Evolutionary conservation across 352 stramenopile genomes (phyloP).

Genomic region (Pythium dissimile): DNA sequence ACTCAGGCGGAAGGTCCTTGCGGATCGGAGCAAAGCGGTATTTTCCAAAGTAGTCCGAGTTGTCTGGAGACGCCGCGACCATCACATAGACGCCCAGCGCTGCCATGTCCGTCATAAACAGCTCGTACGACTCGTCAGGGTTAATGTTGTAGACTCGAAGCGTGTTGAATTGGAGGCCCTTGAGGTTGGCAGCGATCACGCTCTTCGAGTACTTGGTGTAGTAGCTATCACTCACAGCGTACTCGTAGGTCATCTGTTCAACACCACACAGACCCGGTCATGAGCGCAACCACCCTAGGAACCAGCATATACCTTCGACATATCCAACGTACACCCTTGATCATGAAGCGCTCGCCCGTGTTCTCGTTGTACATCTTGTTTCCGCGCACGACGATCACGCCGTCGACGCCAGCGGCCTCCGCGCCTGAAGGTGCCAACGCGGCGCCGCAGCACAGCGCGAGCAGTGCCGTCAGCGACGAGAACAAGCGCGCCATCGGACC

Average conservation of each 20-base stretch:
- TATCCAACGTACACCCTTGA: slow-evolving; percentile 62
- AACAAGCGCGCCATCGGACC: slow-evolving; percentile 9
- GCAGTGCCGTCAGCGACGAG: slow-evolving; percentile 10
- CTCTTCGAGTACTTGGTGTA: slow-evolving; percentile 84
- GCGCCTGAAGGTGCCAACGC: not conserved
- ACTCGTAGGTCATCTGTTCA: slow-evolving; percentile 80
- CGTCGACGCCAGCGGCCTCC: slow-evolving; percentile 7
- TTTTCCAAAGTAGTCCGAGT: slow-evolving; percentile 82
- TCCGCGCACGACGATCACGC: slow-evolving; percentile 62
- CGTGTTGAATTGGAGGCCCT: slow-evolving; percentile 80
- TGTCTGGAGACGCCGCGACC: slow-evolving; percentile 74
- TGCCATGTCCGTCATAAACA: slow-evolving; percentile 86
- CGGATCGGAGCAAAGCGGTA: slow-evolving; percentile 66
- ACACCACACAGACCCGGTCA: not conserved
- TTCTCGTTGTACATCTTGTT: slow-evolving; percentile 88
- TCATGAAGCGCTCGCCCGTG: slow-evolving; percentile 81
- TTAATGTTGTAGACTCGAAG: slow-evolving; percentile 88
- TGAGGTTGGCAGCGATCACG: slow-evolving; percentile 58
- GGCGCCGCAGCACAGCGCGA: slow-evolving; percentile 7
- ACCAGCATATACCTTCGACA: not conserved
- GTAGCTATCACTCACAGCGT: slow-evolving; percentile 82
- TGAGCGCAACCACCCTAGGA: not conserved
- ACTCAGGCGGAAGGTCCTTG: slow-evolving; percentile 35
- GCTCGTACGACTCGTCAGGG: slow-evolving; percentile 71
- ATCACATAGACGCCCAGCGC: slow-evolving; percentile 76